phyloP scores from a whole-genome alignment of 2,329 filamentous ascomycete species.

The Simplicillium aogashimaense region DNA sequence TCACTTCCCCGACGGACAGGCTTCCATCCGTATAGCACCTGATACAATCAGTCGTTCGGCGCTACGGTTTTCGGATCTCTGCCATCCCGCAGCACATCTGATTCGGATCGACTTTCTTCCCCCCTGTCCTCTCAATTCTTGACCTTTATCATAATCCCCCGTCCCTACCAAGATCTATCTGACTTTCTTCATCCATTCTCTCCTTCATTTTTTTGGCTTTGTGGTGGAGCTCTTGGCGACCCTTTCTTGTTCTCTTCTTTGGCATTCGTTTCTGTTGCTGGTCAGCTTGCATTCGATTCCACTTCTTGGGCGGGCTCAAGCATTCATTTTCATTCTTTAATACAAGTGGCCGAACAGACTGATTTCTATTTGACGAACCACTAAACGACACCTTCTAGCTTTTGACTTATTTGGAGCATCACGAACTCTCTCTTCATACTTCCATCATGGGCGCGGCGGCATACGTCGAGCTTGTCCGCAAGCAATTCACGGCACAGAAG shows the following conservation, averaged over 20 bases:
- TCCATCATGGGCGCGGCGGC: neutral
- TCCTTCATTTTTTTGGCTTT: conserved; percentile 15
- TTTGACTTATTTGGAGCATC: neutral
- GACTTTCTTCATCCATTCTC: conserved; percentile 1
- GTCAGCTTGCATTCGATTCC: no score
- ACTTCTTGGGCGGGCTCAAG: no score
- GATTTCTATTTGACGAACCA: neutral
- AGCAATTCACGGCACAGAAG: conserved; percentile 62
- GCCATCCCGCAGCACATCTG: neutral
- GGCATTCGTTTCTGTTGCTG: neutral
- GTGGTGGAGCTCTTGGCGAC: neutral
- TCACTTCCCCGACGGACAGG: no score
- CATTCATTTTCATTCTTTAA: neutral
- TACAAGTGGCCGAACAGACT: neutral
- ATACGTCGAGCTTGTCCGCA: conserved; percentile 33
- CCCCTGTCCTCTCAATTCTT: neutral
- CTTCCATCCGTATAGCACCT: conserved; percentile 3
- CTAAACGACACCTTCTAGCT: no score
- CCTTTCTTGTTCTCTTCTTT: conserved; percentile 1
- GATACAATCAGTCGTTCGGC: neutral
- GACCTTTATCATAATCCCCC: no score
- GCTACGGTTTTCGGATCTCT: neutral
- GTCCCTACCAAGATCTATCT: no score
- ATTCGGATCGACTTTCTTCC: conserved; percentile 3
- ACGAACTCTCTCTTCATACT: neutral